Base-by-base conservation (phyloP, 2,329 filamentous ascomycete genomes). In the Samsoniella hepiali region DNA sequence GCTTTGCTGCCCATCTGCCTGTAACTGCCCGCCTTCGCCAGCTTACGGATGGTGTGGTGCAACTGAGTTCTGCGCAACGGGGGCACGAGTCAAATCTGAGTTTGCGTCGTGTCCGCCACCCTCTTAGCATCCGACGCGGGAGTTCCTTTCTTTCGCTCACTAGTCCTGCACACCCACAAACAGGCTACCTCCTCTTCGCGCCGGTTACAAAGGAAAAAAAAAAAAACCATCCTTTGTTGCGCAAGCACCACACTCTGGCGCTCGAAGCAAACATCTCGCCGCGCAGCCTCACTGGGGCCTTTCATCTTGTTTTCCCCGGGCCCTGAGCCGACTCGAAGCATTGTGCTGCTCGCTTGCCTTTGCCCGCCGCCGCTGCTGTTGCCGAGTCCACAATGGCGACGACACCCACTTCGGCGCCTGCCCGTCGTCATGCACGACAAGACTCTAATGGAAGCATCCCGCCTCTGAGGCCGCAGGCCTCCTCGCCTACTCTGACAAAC, bases 401-500 rank as follows among this genome's bases (percentile, higher is more conserved):
- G 29, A 40, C 54, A 10, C n/a, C 55, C 29, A 56, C 71, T 54
- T 63, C 69, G 54, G 64, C 67, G 57, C 63, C 66, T 60, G 69
- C 68, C 61, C 68, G 68, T 68, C 70, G 68, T 64, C 68, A 74
- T 63, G 65, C 68, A 66, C 68, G 70, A 63, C 72, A 73, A 59
- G 70, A 72, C 63, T 69, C 67, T 63, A 67, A 58, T 63, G 69
- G 66, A 63, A 66, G 70, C 54, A 65, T 74, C 66, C 72, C 75
- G 42, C 32, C 59, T 47, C 81, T 83, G 68, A 75, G 79, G 22
- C 72, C 81, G 51, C 76, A 81, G 64, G 88, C 90, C 67, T 87
- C 86, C 13, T 96, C 91, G 65, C 93, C 93, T 54, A 96, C 93
- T 2, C 80, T 97, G 71, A 96, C 92, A 63, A 96, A 97, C 75